phyloP scores from a whole-genome alignment of 805 yeast species.

The Geotrichum ghanense region DNA sequence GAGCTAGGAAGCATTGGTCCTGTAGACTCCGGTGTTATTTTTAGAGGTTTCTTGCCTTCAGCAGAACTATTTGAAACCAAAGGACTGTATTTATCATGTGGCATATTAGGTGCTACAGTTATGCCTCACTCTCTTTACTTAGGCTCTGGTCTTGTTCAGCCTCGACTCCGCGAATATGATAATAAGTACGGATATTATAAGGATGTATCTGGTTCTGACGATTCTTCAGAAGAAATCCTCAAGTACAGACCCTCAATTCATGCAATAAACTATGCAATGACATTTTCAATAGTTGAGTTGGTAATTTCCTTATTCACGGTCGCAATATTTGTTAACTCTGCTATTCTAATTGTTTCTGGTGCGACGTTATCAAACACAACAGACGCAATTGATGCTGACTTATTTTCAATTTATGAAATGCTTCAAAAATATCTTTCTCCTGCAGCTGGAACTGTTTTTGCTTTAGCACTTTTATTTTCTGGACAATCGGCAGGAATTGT shows the following conservation, averaged over 20 bases:
- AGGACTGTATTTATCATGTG: slow-evolving; percentile 67
- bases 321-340: slow-evolving; percentile 86
- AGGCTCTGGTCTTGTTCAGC: slow-evolving; percentile 82
- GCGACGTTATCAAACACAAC: slow-evolving; percentile 58
- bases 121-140: slow-evolving; percentile 87
- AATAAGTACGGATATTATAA: slow-evolving; percentile 38
- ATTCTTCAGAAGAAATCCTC: slow-evolving; percentile 8
- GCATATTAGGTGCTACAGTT: slow-evolving; percentile 86
- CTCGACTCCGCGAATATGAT: slow-evolving; percentile 70
- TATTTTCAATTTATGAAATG: slow-evolving; percentile 67
- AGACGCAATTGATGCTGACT: slow-evolving; percentile 66
- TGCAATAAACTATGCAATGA: slow-evolving; percentile 71
- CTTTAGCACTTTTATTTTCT: slow-evolving; percentile 74
- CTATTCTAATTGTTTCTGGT: slow-evolving; percentile 85
- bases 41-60: slow-evolving; percentile 63
- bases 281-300: slow-evolving; percentile 71
- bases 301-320: slow-evolving; percentile 73
- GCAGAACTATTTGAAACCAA: slow-evolving; percentile 43
- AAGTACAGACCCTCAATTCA: slow-evolving; percentile 60
- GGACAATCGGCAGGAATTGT: slow-evolving; percentile 96
- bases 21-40: slow-evolving; percentile 40
- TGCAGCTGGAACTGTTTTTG: slow-evolving; percentile 82
- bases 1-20: slow-evolving; percentile 42
- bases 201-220: not conserved
- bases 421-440: slow-evolving; percentile 61